Base-by-base conservation (phyloP, 2,329 filamentous ascomycete genomes). In the Fusarium siculi region DNA sequence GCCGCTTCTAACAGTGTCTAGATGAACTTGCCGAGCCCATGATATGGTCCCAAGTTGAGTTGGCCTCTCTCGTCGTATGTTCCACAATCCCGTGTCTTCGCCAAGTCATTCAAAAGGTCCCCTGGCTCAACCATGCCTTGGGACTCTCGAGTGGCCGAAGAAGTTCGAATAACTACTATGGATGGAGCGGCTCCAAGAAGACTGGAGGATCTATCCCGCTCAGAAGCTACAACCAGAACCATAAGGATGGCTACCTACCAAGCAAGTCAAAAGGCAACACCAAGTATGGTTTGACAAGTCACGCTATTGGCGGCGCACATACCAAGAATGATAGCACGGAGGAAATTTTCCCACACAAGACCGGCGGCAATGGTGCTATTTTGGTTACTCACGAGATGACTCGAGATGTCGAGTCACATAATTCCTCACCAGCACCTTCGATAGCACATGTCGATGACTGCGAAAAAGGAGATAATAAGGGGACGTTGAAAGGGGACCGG, bases 31-130 rank as follows among this genome's bases (percentile, higher is more conserved):
- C 68, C 14, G 71, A 79, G 10, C 76, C 79, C 4, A 65, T 79
- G 36, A 74, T 81, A 39, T 81, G 78, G 79, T 79, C 80, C 16
- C 72, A 78, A 68, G 75, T 77, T 21, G 77, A 82, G 61, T 65
- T 80, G 11, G 78, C 75, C 53, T 69, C 77, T n/a, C 75, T 82
- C 7, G 73, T 82, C 14, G 72, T 80, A 25, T 81, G 79, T 69
- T 79, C 80, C 10, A 80, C 76, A 50, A 79, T 81, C 30, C 80
- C 78, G 7, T 81, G 79, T 10, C 62, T 81, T 30, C 28, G 28
- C 28, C 28, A 30, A 3, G 28, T 30, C 25, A 70, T 77, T n/a
- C 69, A 77, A 12, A 77, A 74, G 66, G 74, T 79, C 30, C 80
- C 78, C 4, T 74, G 71, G 36, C 73, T 81, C 56, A 80, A 77